Base-by-base conservation (phyloP, 2,329 filamentous ascomycete genomes). In the Xylaria sp. region DNA sequence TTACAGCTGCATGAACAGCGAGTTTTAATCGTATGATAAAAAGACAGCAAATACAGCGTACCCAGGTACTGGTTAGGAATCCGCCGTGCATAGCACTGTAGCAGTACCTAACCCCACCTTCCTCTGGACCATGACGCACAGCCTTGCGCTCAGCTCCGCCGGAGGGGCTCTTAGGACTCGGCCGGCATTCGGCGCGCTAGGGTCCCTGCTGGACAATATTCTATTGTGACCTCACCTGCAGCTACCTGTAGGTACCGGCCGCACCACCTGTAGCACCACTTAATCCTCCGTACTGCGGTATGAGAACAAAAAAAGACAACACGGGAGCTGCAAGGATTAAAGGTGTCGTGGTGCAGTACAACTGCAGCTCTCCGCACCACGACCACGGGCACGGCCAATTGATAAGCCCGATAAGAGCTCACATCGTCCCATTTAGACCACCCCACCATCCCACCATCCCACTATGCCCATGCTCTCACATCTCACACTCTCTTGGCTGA, bases 321-420 rank as follows among this genome's bases (percentile, higher is more conserved):
- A 37, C 25, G 2, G 41, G 28, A 32, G 25, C 13, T 34, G 9
- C 57, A 20, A 50, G 48, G 34, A n/a, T 23, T 32, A 37, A 18
- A 23, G 32, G 62, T 23, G 51, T 54, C 34, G 10, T 5, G 15
- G 18, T 46, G 23, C 34, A 54, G 12, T 18, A 48, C 8, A 48
- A 50, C 9, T 23, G 20, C 6, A 72, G 72, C 67, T 72, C 70
- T 68, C 70, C 70, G 63, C 70, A 58, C 63, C 50, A 62, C 41
- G 15, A 41, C 61, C 67, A 52, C 70, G 51, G 57, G 57, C 50
- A 62, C 41, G 15, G 48, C 61, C 67, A 52, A 54, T 61, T 50
- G 71, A 72, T 72, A 71, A 71, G 71, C 10, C 56, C 58, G 71
- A 72, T 72, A 72, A 72, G 69, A 72, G 71, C 71, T 72, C 51